These are phyloP conservation scores for Rosa multiflora DNA, from an alignment of 306 rosid genomes.

Conservation along the genomic window DNA sequence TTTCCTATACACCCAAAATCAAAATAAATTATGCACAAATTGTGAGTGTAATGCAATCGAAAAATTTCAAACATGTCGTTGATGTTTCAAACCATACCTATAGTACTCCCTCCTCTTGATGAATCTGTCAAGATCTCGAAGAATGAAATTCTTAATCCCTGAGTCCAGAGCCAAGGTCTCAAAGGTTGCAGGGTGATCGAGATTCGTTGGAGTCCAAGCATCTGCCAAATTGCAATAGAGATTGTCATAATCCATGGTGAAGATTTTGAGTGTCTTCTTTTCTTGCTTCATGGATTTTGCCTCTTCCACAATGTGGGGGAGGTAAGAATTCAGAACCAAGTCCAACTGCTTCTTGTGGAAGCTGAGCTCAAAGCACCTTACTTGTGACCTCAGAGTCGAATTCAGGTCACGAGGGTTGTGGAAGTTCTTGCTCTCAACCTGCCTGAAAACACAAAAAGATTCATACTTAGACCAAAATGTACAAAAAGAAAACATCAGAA, in stretches of 20 bases:
- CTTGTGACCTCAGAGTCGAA: slow-evolving; percentile 45
- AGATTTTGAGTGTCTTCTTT: slow-evolving; percentile 49
- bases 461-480: neutral
- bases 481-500: neutral
- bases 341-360: slow-evolving; percentile 62
- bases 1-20: slow-evolving; percentile 20
- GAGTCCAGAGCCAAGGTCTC: slow-evolving; percentile 61
- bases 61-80: neutral
- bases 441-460: neutral
- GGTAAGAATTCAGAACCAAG: slow-evolving; percentile 41
- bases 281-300: slow-evolving; percentile 48
- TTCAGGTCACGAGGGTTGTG: slow-evolving; percentile 32
- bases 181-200: slow-evolving; percentile 73
- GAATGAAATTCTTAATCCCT: slow-evolving; percentile 39
- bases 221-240: slow-evolving; percentile 32
- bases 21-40: neutral
- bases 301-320: slow-evolving; percentile 46
- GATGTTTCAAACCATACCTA: slow-evolving; percentile 1
- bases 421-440: slow-evolving; percentile 16
- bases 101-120: slow-evolving; percentile 61
- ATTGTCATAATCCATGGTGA: slow-evolving; percentile 32
- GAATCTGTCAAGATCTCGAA: slow-evolving; percentile 51
- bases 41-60: neutral
- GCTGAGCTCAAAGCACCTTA: slow-evolving; percentile 47
- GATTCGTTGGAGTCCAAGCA: slow-evolving; percentile 46